A percentile compares a stretch with the other conserved stretches of the same genome.
phyloP scores from a whole-genome alignment of 2,329 filamentous ascomycete genomes.

The Claviceps sp. region DNA sequence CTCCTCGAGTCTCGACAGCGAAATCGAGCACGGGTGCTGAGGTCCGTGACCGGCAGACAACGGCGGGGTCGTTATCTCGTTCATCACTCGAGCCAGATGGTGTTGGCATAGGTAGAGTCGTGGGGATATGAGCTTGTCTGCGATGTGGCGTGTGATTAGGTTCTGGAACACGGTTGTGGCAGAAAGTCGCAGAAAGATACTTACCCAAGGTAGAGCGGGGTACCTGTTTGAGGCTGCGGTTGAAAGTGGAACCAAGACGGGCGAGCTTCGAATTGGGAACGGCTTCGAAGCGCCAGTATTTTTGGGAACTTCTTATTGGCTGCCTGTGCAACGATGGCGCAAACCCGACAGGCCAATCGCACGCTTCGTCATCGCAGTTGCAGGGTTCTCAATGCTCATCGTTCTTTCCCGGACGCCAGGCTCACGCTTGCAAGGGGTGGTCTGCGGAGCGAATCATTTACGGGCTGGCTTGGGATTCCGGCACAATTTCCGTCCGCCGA shows the following conservation, averaged over 20 bases:
- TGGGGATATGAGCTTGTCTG: constrained; percentile 2
- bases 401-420: constrained; percentile 12
- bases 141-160: constrained; percentile 19
- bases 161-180: constrained; percentile 3
- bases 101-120: not conserved
- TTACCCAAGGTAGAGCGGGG: not conserved
- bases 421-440: constrained; percentile 1
- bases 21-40: not conserved
- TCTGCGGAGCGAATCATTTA: not conserved
- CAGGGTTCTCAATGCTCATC: constrained; percentile 25
- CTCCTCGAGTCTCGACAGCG: not conserved
- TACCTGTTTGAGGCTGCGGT: constrained; percentile 12
- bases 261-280: constrained; percentile 18
- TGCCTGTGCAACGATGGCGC: constrained; percentile 14
- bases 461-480: not conserved
- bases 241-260: constrained; percentile 14
- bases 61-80: not conserved
- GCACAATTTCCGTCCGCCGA: not conserved
- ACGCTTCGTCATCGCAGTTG: constrained; percentile 17
- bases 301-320: constrained; percentile 24
- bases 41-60: not conserved
- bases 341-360: constrained; percentile 19
- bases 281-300: constrained; percentile 20
- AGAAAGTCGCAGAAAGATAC: not conserved
- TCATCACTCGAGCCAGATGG: not conserved